Conservation (phyloP, 768 basidiomycete species). For the Rickenella mellea region DNA sequence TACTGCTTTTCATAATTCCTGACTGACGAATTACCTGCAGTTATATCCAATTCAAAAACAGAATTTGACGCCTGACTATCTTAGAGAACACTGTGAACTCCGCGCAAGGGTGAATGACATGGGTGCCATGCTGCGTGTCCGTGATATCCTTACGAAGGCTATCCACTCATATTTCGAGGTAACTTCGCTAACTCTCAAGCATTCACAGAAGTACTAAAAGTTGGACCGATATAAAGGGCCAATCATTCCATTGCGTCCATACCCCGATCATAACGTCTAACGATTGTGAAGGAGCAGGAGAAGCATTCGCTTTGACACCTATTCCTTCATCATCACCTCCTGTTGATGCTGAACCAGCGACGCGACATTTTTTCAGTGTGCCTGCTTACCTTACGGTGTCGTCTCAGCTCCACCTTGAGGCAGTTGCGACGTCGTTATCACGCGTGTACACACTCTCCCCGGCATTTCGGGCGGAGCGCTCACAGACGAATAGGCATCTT, state of each 20-base stretch:
- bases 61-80: constrained; percentile 62
- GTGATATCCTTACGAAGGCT: constrained; percentile 45
- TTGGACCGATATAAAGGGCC: constrained; percentile 32
- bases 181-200: constrained; percentile 17
- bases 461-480: constrained; percentile 89
- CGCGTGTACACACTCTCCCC: constrained; percentile 91
- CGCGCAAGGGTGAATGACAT: constrained; percentile 68
- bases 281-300: constrained; percentile 95
- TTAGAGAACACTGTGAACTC: constrained; percentile 83
- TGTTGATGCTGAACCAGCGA: constrained; percentile 6
- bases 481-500: constrained; percentile 82
- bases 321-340: constrained; percentile 15
- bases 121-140: constrained; percentile 67
- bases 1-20: background rate
- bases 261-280: constrained; percentile 84
- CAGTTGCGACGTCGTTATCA: constrained; percentile 64
- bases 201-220: background rate
- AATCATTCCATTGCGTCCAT: constrained; percentile 71
- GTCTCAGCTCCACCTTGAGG: constrained; percentile 92
- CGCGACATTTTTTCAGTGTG: constrained; percentile 59
- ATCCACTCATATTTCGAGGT: constrained; percentile 71
- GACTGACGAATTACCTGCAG: constrained; percentile 31
- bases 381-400: constrained; percentile 89
- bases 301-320: constrained; percentile 75
- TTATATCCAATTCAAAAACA: constrained; percentile 91